These are phyloP conservation scores for Forsythia viridissima DNA, from an alignment of 257 asterid species.

Conservation along the genomic window DNA sequence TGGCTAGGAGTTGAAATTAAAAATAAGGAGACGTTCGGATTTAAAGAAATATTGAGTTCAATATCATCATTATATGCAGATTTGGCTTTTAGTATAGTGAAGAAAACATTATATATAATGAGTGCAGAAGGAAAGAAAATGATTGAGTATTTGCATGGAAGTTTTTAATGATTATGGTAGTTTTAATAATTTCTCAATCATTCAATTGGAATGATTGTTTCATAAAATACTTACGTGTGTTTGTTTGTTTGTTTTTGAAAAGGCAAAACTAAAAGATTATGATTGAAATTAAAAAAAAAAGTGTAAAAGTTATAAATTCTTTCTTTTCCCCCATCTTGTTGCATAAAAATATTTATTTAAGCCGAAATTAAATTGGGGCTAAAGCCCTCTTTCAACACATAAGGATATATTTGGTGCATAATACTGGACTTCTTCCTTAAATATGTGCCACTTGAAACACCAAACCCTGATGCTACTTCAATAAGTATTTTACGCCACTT, in stretches of 20 bases:
- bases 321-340: not conserved
- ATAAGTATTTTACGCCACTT: too few species aligned
- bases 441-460: too few species aligned
- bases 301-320: not conserved
- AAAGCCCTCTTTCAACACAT: not conserved
- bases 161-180: not conserved
- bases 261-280: not conserved
- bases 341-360: not conserved
- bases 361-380: not conserved
- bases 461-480: too few species aligned
- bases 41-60: not conserved
- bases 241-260: not conserved
- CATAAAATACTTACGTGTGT: not conserved
- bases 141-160: constrained; percentile 2
- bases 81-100: not conserved
- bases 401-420: too few species aligned
- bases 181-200: not conserved
- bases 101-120: not conserved
- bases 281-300: not conserved
- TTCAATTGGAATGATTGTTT: not conserved
- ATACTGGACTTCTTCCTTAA: too few species aligned
- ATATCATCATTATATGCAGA: not conserved
- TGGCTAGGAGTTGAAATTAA: not conserved
- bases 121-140: not conserved
- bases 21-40: not conserved